Conservation (phyloP, 768 basidiomycete species). For the Sutorius australiensis region DNA sequence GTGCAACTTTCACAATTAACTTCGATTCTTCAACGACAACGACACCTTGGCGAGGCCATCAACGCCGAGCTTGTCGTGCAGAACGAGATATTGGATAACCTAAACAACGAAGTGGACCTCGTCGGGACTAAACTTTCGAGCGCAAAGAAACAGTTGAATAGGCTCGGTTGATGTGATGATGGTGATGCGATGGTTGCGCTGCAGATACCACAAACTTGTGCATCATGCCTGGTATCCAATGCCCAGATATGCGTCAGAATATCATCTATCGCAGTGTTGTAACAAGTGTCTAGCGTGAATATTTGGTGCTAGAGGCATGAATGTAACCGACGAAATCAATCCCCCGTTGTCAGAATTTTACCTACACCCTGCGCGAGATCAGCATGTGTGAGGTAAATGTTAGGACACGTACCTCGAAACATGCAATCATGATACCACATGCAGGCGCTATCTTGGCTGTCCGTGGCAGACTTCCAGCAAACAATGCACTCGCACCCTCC, state of each 20-base stretch:
- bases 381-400: slow-evolving; percentile 10
- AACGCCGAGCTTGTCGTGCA: slow-evolving; percentile 77
- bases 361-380: slow-evolving; percentile 52
- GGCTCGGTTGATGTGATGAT: slow-evolving; percentile 50
- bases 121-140: slow-evolving; percentile 74
- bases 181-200: slow-evolving; percentile 3
- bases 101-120: slow-evolving; percentile 71
- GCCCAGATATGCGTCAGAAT: slow-evolving; percentile 12
- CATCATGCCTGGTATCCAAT: slow-evolving; percentile 1
- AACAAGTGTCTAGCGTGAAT: slow-evolving; percentile 29
- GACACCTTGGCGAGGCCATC: slow-evolving; percentile 84
- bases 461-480: slow-evolving; percentile 81
- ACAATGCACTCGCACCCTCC: slow-evolving; percentile 77
- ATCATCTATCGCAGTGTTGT: slow-evolving; percentile 17
- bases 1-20: slow-evolving; percentile 74
- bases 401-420: slow-evolving; percentile 68
- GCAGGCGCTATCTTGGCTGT: slow-evolving; percentile 96
- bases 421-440: slow-evolving; percentile 97
- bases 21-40: slow-evolving; percentile 78
- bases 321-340: slow-evolving; percentile 9
- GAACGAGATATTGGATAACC: slow-evolving; percentile 80
- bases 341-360: slow-evolving; percentile 41
- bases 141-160: slow-evolving; percentile 80
- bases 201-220: slow-evolving; percentile 22
- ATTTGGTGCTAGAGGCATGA: slow-evolving; percentile 8